Percentiles rank a stretch among this genome's conserved stretches.
Evolutionary conservation across 2,329 filamentous ascomycete genomes (phyloP).

Genomic region (Stagonosporopsis chrysanthemi): DNA sequence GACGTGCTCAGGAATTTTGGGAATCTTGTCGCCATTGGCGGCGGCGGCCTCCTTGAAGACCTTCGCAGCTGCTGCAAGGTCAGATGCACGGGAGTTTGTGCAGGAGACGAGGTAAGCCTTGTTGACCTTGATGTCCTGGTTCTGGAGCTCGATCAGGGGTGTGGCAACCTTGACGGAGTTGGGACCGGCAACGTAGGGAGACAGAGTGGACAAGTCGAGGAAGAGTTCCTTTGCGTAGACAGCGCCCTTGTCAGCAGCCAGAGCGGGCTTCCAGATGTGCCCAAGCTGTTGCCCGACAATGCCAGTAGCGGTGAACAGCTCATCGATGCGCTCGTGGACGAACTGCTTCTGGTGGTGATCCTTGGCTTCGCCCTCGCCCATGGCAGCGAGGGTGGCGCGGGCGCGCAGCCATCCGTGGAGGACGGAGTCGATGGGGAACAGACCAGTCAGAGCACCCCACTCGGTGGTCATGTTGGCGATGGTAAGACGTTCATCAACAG

Average conservation of each 20-base stretch:
- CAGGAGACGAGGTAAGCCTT: constrained; percentile 90
- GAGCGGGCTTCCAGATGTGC: constrained; percentile 60
- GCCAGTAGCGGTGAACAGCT: constrained; percentile 63
- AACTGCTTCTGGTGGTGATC: constrained; percentile 66
- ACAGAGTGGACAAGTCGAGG: constrained; percentile 81
- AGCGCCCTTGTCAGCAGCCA: constrained; percentile 77
- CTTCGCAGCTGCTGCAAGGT: constrained; percentile 80
- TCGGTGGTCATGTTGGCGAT: constrained; percentile 85
- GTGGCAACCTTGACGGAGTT: constrained; percentile 91
- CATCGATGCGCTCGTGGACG: constrained; percentile 75
- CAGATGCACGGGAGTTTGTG: constrained; percentile 84
- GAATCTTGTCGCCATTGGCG: constrained; percentile 64
- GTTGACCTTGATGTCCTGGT: constrained; percentile 77
- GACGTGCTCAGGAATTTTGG: constrained; percentile 78
- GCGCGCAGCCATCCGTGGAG: constrained; percentile 76
- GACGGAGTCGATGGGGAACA: constrained; percentile 81
- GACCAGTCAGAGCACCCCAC: constrained; percentile 75
- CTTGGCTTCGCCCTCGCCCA: constrained; percentile 60
- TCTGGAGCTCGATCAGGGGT: constrained; percentile 75
- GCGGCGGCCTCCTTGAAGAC: constrained; percentile 82
- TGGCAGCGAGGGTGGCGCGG: constrained; percentile 76
- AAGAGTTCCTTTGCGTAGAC: constrained; percentile 84
- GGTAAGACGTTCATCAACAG: constrained; percentile 76
- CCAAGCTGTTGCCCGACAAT: constrained; percentile 46
- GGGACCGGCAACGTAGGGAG: constrained; percentile 84